A percentile compares a stretch with the other conserved stretches of the same genome.
Evolutionary conservation across 1,284 basidiomycete species (phyloP).

Genomic region (Boletellus deceptivus): DNA sequence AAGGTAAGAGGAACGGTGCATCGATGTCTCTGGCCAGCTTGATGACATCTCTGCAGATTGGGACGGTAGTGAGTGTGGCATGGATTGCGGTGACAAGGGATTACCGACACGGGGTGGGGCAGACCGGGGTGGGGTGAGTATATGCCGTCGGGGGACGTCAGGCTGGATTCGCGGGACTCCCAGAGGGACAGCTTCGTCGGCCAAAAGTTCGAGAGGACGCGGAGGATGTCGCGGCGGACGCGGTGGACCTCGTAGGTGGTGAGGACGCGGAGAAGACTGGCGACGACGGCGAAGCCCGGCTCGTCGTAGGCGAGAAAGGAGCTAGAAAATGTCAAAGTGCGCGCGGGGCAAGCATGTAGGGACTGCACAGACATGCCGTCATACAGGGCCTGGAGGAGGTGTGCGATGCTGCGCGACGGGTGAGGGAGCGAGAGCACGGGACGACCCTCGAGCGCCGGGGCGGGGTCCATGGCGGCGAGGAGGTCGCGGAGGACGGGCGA

Average conservation of each 20-base stretch:
- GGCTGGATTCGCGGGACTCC: conserved; percentile 59
- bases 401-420: conserved; percentile 48
- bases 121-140: conserved; percentile 53
- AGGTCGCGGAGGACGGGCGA: conserved; percentile 47
- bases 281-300: conserved; percentile 48
- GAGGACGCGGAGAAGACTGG: conserved; percentile 57
- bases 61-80: conserved; percentile 17
- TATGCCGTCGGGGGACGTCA: conserved; percentile 45
- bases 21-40: conserved; percentile 42
- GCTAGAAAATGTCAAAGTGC: conserved; percentile 22
- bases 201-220: conserved; percentile 51
- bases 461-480: conserved; percentile 32
- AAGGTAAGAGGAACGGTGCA: conserved; percentile 40
- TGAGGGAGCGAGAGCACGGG: conserved; percentile 54
- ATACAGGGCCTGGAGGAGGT: conserved; percentile 59
- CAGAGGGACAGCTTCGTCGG: conserved; percentile 56
- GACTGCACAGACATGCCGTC: conserved; percentile 51
- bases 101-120: conserved; percentile 62
- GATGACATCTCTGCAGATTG: conserved; percentile 41
- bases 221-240: conserved; percentile 54
- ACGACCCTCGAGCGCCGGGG: conserved; percentile 47
- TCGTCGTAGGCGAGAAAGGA: conserved; percentile 43
- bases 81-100: background rate
- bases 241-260: conserved; percentile 59
- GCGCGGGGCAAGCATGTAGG: background rate